Conservation (phyloP, 352 stramenopile genomes). For the Phytophthora podocarpi region DNA sequence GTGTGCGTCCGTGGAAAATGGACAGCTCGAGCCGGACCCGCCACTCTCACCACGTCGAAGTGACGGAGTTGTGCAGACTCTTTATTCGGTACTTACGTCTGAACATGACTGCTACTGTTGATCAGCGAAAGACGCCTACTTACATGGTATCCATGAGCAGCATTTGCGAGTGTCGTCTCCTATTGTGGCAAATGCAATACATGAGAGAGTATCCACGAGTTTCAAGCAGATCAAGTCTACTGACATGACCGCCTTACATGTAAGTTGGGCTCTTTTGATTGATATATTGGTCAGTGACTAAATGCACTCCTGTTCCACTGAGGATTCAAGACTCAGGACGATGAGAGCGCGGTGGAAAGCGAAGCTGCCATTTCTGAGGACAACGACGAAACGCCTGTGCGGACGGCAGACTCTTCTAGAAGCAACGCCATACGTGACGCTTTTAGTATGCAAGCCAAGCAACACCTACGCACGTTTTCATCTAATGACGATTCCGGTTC, state of each 20-base stretch:
- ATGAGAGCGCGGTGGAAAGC: background rate
- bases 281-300: background rate
- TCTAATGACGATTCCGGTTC: background rate
- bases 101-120: background rate
- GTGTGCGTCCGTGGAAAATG: background rate
- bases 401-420: background rate
- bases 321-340: conserved; percentile 1
- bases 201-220: background rate
- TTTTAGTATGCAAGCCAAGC: background rate
- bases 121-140: no score
- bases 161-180: background rate
- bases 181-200: background rate
- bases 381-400: background rate
- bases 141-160: conserved; percentile 6
- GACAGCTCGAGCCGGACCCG: conserved; percentile 11
- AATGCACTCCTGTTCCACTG: background rate
- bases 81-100: conserved; percentile 7
- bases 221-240: background rate
- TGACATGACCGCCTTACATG: background rate
- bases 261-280: background rate
- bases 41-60: conserved; percentile 8
- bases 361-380: background rate
- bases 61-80: background rate
- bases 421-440: background rate
- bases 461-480: background rate